Percentiles rank a stretch among this genome's conserved stretches.
Evolutionary conservation across 1,284 basidiomycete genomes (phyloP).

Genomic region (Cryptococcus sp.): DNA sequence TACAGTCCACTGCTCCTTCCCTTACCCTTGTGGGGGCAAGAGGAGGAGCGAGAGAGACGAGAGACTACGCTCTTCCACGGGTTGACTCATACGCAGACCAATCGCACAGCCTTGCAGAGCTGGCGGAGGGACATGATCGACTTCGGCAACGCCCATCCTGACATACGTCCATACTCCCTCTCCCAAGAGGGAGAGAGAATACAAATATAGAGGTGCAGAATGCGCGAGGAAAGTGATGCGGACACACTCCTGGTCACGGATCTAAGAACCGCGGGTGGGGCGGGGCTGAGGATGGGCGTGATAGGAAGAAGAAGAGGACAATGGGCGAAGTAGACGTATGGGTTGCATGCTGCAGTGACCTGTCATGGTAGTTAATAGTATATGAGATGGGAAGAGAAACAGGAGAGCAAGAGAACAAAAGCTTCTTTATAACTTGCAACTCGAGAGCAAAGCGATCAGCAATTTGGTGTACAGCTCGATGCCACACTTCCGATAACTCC

Average conservation of each 20-base stretch:
- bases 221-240: constrained; percentile 21
- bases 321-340: constrained; percentile 8
- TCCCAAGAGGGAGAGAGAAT: constrained; percentile 2
- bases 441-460: too few relatives aligned
- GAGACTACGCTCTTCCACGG: constrained; percentile 47
- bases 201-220: constrained; percentile 2
- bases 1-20: not conserved
- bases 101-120: constrained; percentile 49
- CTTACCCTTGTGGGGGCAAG: not conserved
- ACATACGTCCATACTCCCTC: not conserved
- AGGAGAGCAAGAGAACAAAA: constrained; percentile 4
- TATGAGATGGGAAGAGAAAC: constrained; percentile 10
- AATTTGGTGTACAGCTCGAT: not conserved
- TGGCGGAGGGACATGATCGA: constrained; percentile 43
- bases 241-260: constrained; percentile 49
- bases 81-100: constrained; percentile 54
- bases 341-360: constrained; percentile 15
- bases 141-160: constrained; percentile 5
- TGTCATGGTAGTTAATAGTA: not conserved
- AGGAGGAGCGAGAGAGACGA: constrained; percentile 3
- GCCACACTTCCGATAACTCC: too few relatives aligned
- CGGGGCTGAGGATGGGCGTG: constrained; percentile 2
- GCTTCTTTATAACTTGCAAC: not conserved
- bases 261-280: constrained; percentile 53
- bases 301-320: constrained; percentile 7